Percentiles rank a stretch among this genome's conserved stretches.
These are phyloP conservation scores for Isochrysis galbana DNA, from an alignment of 78 protist species.

Conservation along the genomic window DNA sequence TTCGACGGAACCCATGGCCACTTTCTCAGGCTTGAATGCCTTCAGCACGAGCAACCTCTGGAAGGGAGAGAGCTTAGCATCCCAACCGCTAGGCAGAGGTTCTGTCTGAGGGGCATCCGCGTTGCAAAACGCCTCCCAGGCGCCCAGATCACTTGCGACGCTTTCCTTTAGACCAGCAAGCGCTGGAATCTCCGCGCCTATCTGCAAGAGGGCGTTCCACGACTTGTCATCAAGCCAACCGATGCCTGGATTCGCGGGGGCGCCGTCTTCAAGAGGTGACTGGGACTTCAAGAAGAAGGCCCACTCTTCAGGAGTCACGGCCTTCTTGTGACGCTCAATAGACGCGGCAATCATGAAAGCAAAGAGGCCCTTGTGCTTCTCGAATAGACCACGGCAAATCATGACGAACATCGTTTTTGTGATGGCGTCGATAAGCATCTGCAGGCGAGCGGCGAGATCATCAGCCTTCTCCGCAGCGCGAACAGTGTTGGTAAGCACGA, in stretches of 20 bases:
- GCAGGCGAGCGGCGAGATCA: conserved; percentile 41
- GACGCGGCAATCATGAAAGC: conserved; percentile 37
- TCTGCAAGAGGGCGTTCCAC: conserved; percentile 70
- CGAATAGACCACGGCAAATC: conserved; percentile 74
- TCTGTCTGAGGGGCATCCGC: not conserved
- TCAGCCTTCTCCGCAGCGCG: not conserved
- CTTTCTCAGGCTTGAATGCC: conserved; percentile 42
- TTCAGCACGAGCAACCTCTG: conserved; percentile 46
- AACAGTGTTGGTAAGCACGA: conserved; percentile 44
- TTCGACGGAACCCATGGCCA: conserved; percentile 18
- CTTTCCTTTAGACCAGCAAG: not conserved
- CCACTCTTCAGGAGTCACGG: conserved; percentile 66
- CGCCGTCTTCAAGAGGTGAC: not conserved
- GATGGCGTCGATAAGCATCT: conserved; percentile 24
- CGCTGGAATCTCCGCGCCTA: conserved; percentile 22
- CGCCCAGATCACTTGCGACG: not conserved
- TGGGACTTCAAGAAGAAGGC: conserved; percentile 58
- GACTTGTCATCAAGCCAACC: conserved; percentile 40
- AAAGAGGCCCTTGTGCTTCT: conserved; percentile 68
- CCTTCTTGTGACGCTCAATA: conserved; percentile 38
- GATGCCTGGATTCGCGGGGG: not conserved
- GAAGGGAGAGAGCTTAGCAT: conserved; percentile 10
- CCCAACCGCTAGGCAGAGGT: conserved; percentile 32
- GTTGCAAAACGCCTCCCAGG: not conserved
- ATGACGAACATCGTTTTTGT: conserved; percentile 54